Percentiles rank a stretch among this genome's conserved stretches.
Evolutionary conservation across 306 rosid species (phyloP).

Genomic region (Ziziphus jujuba): DNA sequence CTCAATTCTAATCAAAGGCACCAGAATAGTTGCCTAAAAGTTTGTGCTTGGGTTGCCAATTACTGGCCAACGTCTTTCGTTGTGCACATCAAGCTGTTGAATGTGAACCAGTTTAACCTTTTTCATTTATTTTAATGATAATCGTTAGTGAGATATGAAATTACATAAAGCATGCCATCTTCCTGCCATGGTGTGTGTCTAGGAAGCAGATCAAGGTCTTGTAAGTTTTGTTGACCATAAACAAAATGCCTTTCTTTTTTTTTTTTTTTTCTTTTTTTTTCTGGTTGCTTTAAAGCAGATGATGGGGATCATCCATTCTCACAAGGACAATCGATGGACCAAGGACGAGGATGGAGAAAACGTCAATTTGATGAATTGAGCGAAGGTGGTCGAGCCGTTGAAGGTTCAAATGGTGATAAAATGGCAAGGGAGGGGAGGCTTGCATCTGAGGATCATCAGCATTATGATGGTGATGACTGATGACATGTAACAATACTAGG

Average conservation of each 20-base stretch:
- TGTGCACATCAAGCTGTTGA: slow-evolving; percentile 6
- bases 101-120: neutral
- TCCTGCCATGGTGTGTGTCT: neutral
- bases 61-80: neutral
- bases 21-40: slow-evolving; percentile 2
- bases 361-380: slow-evolving; percentile 32
- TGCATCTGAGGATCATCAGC: too few species aligned
- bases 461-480: neutral
- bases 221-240: slow-evolving; percentile 18
- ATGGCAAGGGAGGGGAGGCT: slow-evolving; percentile 17
- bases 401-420: slow-evolving; percentile 31
- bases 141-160: neutral
- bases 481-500: slow-evolving; percentile 14
- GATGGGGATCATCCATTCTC: slow-evolving; percentile 47
- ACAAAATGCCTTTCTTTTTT: slow-evolving; percentile 6
- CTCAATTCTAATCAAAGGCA: neutral
- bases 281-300: slow-evolving; percentile 67
- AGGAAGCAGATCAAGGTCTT: slow-evolving; percentile 16
- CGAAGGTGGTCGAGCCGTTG: slow-evolving; percentile 31
- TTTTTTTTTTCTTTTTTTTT: slow-evolving; percentile 36
- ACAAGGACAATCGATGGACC: slow-evolving; percentile 51
- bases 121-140: slow-evolving; percentile 1
- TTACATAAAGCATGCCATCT: neutral
- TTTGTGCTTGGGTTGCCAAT: neutral
- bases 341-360: slow-evolving; percentile 43